Evolutionary conservation across 2,329 filamentous ascomycete genomes (phyloP), one percentile per base, ranked within the genome.

Genomic region (Basipetospora chlamydospora): DNA sequence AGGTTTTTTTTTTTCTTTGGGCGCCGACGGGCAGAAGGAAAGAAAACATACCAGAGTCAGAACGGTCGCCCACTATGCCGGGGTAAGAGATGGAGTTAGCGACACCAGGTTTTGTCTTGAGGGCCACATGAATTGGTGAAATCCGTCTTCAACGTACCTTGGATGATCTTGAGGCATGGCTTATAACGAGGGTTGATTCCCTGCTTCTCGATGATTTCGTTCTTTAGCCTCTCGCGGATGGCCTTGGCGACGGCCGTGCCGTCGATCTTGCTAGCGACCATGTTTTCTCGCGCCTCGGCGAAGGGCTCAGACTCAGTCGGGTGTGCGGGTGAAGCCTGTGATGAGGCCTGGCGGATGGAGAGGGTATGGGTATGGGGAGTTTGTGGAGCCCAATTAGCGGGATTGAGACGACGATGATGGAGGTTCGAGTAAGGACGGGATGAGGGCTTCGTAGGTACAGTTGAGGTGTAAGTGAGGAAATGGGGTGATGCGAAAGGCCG

Each of bases 191-290:
- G 81, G 56, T 95, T 95, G 42, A 67, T 59, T 60, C 74, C 70
- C 60, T 95, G 88, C 56, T 77, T 80, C 55, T 82, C 67, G 47
- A 74, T 70, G 59, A 98, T 92, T 59, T 95, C 79, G 32, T 64
- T 64, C 49, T 79, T 79, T 50, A 98, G 70, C 43, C 71, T 70
- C 64, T 87, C 83, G 43, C 90, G 80, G 55, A 96, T 94, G 55
- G 67, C 72, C 66, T 88, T 92, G 48, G 90, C 90, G 64, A 96
- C 86, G 56, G 84, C 85, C 39, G 80, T 94, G 66, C 90, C 90
- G 65, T 98, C 90, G 51, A 98, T 90, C 67, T 86, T 94, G 50
- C 70, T 74, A 47, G 85, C 88, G 48, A 76, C 74, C 87, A 95
- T 96, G 53, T 61, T 66, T 25, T 9, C 22, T 25, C 13, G n/a